phyloP scores from a whole-genome alignment of 169 alveolate species.

The Eimeria nieschulzi region DNA sequence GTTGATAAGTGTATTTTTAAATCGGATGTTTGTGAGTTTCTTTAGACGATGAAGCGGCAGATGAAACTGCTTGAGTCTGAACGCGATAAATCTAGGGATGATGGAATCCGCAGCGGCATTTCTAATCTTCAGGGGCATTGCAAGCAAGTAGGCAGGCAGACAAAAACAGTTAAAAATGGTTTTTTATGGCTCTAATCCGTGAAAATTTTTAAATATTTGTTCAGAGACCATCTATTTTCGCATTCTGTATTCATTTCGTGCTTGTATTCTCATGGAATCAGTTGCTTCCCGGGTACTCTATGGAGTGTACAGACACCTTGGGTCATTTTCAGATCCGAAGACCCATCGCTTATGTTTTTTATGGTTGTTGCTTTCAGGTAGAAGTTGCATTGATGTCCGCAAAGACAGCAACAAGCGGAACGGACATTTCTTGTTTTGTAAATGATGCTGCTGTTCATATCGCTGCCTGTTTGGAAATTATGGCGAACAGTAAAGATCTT shows the following conservation, averaged over 20 bases:
- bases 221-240: neutral
- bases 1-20: too few relatives aligned
- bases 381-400: slow-evolving; percentile 24
- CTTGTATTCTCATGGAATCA: too few relatives aligned
- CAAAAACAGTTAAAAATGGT: too few relatives aligned
- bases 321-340: too few relatives aligned
- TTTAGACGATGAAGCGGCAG: neutral
- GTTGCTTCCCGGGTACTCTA: too few relatives aligned
- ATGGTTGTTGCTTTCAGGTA: neutral
- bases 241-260: neutral
- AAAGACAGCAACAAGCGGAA: slow-evolving; percentile 1
- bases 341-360: neutral
- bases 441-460: neutral
- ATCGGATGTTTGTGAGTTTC: neutral
- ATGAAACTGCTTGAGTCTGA: slow-evolving; percentile 22
- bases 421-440: neutral
- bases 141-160: neutral
- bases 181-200: too few relatives aligned
- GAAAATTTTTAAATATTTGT: neutral
- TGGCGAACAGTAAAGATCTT: slow-evolving; percentile 1
- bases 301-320: too few relatives aligned
- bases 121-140: neutral
- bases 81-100: neutral
- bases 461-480: neutral
- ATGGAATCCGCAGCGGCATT: neutral